These are phyloP conservation scores for Diaporthe vaccinii DNA, from an alignment of 2,329 filamentous ascomycete species.

Conservation along the genomic window DNA sequence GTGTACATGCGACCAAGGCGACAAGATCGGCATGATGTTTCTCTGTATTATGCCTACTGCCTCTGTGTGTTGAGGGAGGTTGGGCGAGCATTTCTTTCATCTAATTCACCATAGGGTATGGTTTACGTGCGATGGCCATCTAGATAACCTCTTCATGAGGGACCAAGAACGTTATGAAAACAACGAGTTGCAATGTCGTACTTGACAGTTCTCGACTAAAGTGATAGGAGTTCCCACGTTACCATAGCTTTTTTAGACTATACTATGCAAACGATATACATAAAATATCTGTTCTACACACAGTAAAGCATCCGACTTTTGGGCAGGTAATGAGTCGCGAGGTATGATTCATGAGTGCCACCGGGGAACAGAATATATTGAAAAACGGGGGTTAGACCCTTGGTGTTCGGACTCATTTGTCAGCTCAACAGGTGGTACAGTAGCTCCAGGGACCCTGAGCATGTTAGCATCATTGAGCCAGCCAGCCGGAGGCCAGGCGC, in stretches of 20 bases:
- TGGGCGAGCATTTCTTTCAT: slow-evolving; percentile 15
- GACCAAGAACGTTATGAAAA: neutral
- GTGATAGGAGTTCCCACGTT: neutral
- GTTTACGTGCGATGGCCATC: slow-evolving; percentile 9
- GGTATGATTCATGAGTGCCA: neutral
- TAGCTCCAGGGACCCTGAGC: slow-evolving; percentile 7
- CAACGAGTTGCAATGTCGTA: neutral
- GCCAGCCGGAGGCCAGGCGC: slow-evolving; percentile 1
- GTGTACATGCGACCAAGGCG: neutral
- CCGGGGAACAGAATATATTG: neutral
- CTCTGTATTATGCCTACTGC: slow-evolving; percentile 8
- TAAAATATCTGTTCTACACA: neutral
- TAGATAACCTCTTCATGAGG: neutral
- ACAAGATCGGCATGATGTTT: neutral
- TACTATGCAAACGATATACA: neutral
- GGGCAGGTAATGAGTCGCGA: too few species aligned
- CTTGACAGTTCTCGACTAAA: neutral
- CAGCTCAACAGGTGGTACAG: neutral
- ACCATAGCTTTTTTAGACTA: neutral
- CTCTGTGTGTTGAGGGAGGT: slow-evolving; percentile 1
- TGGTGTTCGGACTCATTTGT: neutral
- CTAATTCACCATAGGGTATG: slow-evolving; percentile 27
- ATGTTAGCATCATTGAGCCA: slow-evolving; percentile 32
- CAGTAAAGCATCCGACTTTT: neutral
- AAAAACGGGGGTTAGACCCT: slow-evolving; percentile 3